Evolutionary conservation across 2,329 filamentous ascomycete species (phyloP).

Genomic region (Orbilia blumenaviensis): DNA sequence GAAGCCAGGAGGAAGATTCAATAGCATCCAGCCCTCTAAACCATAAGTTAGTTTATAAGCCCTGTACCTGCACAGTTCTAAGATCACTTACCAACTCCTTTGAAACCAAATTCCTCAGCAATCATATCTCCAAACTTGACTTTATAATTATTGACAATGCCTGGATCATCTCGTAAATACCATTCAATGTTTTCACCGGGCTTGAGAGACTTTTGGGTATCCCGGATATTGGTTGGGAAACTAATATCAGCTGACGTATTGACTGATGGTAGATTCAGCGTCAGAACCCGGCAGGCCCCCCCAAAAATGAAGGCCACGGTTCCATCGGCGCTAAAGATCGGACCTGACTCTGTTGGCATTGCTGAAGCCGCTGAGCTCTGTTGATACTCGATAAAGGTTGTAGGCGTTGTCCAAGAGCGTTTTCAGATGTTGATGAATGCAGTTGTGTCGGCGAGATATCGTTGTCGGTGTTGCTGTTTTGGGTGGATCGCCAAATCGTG

Average conservation of each 20-base stretch:
- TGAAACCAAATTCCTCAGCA: neutral
- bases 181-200: constrained; percentile 33
- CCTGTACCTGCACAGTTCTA: too few species aligned
- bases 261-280: neutral
- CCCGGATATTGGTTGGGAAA: constrained; percentile 23
- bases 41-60: neutral
- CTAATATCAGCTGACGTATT: constrained; percentile 5
- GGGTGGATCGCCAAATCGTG: neutral
- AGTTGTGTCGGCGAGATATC: too few species aligned
- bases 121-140: constrained; percentile 26
- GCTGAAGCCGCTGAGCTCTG: neutral
- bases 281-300: neutral
- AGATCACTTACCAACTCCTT: neutral
- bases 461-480: too few species aligned
- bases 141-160: neutral
- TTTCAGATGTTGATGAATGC: neutral
- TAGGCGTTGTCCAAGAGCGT: neutral
- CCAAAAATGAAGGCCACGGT: neutral
- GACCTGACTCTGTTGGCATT: neutral
- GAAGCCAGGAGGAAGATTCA: constrained; percentile 18
- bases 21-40: constrained; percentile 25
- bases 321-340: constrained; percentile 21
- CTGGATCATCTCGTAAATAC: constrained; percentile 12
- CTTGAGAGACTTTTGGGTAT: neutral
- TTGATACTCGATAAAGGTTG: neutral